These are phyloP conservation scores for Oldenlandia corymbosa DNA, from an alignment of 257 asterid genomes.

Conservation along the genomic window DNA sequence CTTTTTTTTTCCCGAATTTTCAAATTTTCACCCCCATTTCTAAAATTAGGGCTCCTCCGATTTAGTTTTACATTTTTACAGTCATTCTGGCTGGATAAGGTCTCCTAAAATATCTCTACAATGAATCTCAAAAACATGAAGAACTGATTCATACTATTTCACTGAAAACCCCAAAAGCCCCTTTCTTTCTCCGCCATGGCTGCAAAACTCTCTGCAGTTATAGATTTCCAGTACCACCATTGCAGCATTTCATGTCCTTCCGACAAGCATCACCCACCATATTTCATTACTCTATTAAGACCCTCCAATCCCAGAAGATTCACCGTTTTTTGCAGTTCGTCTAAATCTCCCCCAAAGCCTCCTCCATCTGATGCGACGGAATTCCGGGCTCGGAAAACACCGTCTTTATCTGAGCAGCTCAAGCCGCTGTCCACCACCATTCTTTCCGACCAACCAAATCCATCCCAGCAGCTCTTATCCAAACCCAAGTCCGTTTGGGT, in stretches of 20 bases:
- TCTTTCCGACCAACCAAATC: conserved; percentile 58
- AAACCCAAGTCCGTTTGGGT: conserved; percentile 92
- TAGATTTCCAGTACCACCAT: conserved; percentile 30
- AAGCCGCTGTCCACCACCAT: conserved; percentile 63
- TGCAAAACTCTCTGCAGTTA: conserved; percentile 44
- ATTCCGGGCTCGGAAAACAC: conserved; percentile 30
- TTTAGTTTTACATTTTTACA: background rate
- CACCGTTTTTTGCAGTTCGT: conserved; percentile 38
- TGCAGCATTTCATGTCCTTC: conserved; percentile 32
- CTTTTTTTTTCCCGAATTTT: background rate
- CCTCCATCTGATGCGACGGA: background rate
- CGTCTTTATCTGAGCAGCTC: conserved; percentile 81
- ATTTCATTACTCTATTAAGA: conserved; percentile 27
- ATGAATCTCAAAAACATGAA: background rate
- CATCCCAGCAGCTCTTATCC: conserved; percentile 40
- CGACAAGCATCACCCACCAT: conserved; percentile 36
- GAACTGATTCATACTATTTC: background rate
- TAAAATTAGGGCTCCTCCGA: background rate
- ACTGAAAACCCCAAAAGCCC: background rate
- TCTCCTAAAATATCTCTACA: conserved; percentile 17
- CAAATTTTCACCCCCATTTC: no score
- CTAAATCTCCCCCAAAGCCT: conserved; percentile 35
- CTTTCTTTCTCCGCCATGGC: conserved; percentile 46
- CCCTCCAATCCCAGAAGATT: conserved; percentile 32
- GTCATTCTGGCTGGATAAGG: conserved; percentile 30